Base-by-base conservation (phyloP, 441 rosid species). In the Oxalis stricta region DNA sequence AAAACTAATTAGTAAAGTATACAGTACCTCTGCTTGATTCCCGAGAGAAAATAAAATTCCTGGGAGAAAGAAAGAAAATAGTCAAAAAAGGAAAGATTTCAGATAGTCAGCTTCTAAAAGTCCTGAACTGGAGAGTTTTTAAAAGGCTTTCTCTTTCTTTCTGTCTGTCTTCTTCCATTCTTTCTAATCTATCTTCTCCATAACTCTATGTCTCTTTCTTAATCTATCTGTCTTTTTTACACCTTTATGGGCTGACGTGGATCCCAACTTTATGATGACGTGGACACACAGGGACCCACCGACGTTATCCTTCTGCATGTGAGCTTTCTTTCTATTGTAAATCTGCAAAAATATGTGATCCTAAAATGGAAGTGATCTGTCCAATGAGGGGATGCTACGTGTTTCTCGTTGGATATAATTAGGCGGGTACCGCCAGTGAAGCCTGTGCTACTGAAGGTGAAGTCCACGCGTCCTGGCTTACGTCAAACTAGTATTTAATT, bases 291-390 rank as follows among this genome's bases (percentile, higher is more conserved):
- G 38, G 71, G 60, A 14, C 69, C 61, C 53, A 17, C 52, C 33
- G 38, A 58, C 64, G 72, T 71, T 71, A 69, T 71, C 76, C 68
- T 19, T 18, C 55, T 8, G 69, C 75, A 58, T 67, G 76, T 69
- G 70, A 59, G 50, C 46, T 28, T 55, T 41, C 42, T 58, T 58
- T 54, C 51, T 48, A 49, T 43, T 26, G 51, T 48, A 52, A 32
- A 53, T 24, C 36, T 7, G 20, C 19, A 11, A 40, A 43, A 37
- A 20, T 52, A 42, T 51, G 64, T 43, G 61, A 70, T 65, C 65
- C 40, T 44, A 6, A 56, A 61, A 58, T 47, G 46, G 53, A 59
- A 66, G 64, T 45, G 44, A 29, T 49, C 11, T 38, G 7, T n/a
- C 73, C 75, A 70, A 61, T 61, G 8, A 16, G 0, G 0, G 0